Conservation (phyloP, 2,329 filamentous ascomycete species). For the Pyrenophora seminiperda region DNA sequence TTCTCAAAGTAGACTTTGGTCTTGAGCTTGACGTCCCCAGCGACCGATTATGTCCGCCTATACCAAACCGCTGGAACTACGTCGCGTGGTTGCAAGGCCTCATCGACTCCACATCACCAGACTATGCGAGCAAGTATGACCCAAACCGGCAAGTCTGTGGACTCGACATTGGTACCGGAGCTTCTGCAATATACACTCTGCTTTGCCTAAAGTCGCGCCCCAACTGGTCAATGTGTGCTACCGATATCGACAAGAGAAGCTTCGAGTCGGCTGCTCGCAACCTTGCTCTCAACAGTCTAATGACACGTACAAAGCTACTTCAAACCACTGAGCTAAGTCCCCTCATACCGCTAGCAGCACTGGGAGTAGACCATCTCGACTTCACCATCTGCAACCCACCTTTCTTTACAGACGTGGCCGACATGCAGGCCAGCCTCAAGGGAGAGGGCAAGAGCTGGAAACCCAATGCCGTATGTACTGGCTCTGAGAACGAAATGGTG, state of each 20-base stretch:
- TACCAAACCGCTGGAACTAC: constrained; percentile 78
- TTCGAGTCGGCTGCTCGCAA: constrained; percentile 70
- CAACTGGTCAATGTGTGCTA: constrained; percentile 62
- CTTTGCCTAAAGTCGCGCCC: constrained; percentile 72
- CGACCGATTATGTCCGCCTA: constrained; percentile 84
- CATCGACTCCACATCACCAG: constrained; percentile 68
- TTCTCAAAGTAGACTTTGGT: constrained; percentile 77
- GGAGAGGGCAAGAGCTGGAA: constrained; percentile 69
- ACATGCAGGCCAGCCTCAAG: constrained; percentile 64
- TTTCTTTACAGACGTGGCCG: constrained; percentile 78
- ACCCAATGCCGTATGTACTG: constrained; percentile 76
- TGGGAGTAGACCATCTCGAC: constrained; percentile 64
- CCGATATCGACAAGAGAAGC: constrained; percentile 76
- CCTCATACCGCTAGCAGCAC: constrained; percentile 67
- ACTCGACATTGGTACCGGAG: constrained; percentile 87
- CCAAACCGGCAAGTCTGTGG: constrained; percentile 65
- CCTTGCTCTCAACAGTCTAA: constrained; percentile 67
- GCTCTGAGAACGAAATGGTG: constrained; percentile 84
- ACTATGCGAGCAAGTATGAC: constrained; percentile 54
- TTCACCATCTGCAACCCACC: constrained; percentile 96
- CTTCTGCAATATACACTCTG: constrained; percentile 89
- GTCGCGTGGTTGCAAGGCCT: constrained; percentile 85
- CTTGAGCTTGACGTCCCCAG: constrained; percentile 72
- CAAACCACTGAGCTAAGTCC: constrained; percentile 57
- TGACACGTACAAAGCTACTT: constrained; percentile 68